Conservation (phyloP, 768 basidiomycete species). For the Panaeolus cyanescens region DNA sequence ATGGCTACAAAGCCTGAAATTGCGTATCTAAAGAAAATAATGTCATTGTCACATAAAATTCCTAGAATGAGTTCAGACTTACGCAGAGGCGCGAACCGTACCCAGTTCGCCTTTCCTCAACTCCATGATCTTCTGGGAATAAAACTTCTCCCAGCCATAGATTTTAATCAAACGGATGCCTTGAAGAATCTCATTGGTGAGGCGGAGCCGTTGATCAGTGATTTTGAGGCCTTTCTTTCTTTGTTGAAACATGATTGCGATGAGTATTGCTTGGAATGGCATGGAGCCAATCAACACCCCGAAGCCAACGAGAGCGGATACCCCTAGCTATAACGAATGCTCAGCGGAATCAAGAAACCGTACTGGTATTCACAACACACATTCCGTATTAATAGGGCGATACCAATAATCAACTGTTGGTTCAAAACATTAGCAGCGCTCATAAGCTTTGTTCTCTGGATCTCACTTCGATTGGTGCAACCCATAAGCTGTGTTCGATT, state of each 20-base stretch:
- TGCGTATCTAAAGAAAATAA: constrained; percentile 28
- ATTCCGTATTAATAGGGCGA: constrained; percentile 62
- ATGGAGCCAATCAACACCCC: constrained; percentile 55
- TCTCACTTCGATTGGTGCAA: constrained; percentile 59
- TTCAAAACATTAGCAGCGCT: not conserved
- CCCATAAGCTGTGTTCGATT: constrained; percentile 45
- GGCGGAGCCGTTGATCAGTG: constrained; percentile 66
- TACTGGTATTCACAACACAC: no score
- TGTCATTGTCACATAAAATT: not conserved
- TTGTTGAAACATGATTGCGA: constrained; percentile 52
- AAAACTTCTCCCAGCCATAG: constrained; percentile 62
- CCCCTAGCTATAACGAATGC: constrained; percentile 55
- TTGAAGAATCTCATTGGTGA: constrained; percentile 69
- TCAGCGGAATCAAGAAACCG: no score
- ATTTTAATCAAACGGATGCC: constrained; percentile 68
- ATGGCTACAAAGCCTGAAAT: constrained; percentile 40
- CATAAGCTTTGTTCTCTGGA: not conserved
- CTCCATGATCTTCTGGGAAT: constrained; percentile 39
- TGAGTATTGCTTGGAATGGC: constrained; percentile 57
- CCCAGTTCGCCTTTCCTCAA: constrained; percentile 41
- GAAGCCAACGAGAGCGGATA: constrained; percentile 69
- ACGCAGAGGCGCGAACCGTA: constrained; percentile 41
- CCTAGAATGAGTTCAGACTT: no score
- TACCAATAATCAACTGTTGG: constrained; percentile 51
- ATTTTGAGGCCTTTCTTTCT: constrained; percentile 59